phyloP scores from a whole-genome alignment of 129 eudicot genomes.

The Ambrosia artemisiifolia region DNA sequence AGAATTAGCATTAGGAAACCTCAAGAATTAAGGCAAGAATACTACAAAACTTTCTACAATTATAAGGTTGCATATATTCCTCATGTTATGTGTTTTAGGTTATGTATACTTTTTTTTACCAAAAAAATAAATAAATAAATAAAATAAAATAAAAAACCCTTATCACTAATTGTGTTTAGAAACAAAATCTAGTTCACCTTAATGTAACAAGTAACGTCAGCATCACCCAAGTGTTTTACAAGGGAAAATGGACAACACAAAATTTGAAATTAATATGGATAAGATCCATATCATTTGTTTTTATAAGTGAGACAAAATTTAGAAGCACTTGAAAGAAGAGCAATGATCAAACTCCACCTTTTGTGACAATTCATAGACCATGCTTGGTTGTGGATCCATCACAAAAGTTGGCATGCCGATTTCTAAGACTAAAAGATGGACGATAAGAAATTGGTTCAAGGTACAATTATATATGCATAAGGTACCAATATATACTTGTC shows the following conservation, averaged over 20 bases:
- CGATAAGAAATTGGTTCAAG: neutral
- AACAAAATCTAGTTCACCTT: no score
- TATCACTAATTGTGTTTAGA: no score
- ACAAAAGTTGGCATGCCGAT: constrained; percentile 9
- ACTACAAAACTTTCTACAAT: no score
- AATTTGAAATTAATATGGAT: neutral
- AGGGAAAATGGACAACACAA: neutral
- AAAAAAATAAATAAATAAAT: no score
- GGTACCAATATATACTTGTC: neutral
- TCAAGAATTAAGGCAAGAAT: no score
- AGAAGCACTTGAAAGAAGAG: neutral
- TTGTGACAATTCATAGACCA: constrained; percentile 21
- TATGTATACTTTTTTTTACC: no score
- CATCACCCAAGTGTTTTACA: neutral
- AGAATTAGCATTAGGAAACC: no score
- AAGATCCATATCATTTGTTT: neutral
- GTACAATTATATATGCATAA: neutral
- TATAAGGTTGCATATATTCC: no score
- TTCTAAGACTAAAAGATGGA: constrained; percentile 21
- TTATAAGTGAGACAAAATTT: neutral
- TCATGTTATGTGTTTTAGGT: no score
- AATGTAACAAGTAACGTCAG: neutral
- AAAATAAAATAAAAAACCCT: no score
- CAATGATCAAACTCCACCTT: constrained; percentile 11
- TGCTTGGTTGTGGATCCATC: constrained; percentile 6